These are phyloP conservation scores for Bullera alba DNA, from an alignment of 768 basidiomycete genomes.

Conservation along the genomic window DNA sequence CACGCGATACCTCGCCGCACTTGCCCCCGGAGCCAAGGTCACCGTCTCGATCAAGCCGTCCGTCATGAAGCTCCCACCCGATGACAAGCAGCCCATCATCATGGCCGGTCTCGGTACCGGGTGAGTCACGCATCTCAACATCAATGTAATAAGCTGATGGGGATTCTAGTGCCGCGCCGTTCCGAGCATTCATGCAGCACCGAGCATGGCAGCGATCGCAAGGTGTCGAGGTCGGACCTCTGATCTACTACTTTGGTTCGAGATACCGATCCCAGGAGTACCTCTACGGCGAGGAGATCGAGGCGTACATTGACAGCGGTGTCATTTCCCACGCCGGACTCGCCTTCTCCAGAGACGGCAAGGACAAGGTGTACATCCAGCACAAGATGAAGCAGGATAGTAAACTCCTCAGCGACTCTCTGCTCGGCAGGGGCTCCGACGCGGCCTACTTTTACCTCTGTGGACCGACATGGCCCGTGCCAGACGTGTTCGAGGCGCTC, in stretches of 20 bases:
- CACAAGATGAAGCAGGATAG: slow-evolving; percentile 95
- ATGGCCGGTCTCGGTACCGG: slow-evolving; percentile 99
- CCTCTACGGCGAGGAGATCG: slow-evolving; percentile 72
- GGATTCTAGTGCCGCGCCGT: slow-evolving; percentile 68
- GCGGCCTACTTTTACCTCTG: slow-evolving; percentile 78
- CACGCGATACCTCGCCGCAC: slow-evolving; percentile 81
- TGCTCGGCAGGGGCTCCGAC: slow-evolving; percentile 51
- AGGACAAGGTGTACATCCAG: slow-evolving; percentile 94
- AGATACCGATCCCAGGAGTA: slow-evolving; percentile 92
- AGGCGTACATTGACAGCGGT: slow-evolving; percentile 79
- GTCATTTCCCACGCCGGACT: slow-evolving; percentile 84
- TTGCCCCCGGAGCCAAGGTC: slow-evolving; percentile 81
- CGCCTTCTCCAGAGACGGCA: slow-evolving; percentile 91
- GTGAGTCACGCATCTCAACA: slow-evolving; percentile 14
- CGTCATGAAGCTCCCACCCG: slow-evolving; percentile 96
- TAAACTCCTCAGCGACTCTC: slow-evolving; percentile 63
- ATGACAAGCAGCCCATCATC: slow-evolving; percentile 80
- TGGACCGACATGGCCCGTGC: slow-evolving; percentile 99
- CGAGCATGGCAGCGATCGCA: slow-evolving; percentile 73
- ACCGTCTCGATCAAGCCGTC: slow-evolving; percentile 97
- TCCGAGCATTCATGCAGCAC: slow-evolving; percentile 98
- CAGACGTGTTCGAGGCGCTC: slow-evolving; percentile 90
- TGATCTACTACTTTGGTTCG: slow-evolving; percentile 98
- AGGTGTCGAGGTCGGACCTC: slow-evolving; percentile 75
- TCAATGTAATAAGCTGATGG: too few relatives aligned